A percentile compares a stretch with the other conserved stretches of the same genome.
phyloP scores from a whole-genome alignment of 2,329 filamentous ascomycete genomes.

The Verticillium longisporum region DNA sequence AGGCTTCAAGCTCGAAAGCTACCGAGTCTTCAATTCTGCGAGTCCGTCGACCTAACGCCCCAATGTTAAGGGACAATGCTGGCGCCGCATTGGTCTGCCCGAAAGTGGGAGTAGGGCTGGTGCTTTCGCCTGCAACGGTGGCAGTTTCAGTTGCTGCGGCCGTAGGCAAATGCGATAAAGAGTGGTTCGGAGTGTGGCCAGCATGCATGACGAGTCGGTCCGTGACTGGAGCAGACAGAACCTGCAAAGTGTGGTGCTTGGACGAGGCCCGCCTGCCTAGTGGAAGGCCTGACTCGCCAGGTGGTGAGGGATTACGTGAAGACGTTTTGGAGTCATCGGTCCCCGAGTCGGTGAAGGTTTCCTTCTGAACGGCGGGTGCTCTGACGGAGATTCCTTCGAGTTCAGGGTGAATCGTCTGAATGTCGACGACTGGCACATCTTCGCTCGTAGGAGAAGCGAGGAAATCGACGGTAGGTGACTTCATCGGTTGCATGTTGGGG shows the following conservation, averaged over 20 bases:
- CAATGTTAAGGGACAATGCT: constrained; percentile 2
- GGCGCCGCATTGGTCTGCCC: constrained; percentile 18
- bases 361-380: constrained; percentile 42
- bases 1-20: background rate
- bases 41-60: background rate
- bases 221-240: constrained; percentile 39
- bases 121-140: constrained; percentile 32
- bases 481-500: constrained; percentile 34
- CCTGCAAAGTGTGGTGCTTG: constrained; percentile 36
- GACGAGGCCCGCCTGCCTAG: constrained; percentile 19
- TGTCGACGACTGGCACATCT: constrained; percentile 44
- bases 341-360: constrained; percentile 40
- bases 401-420: constrained; percentile 49
- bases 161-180: constrained; percentile 43
- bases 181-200: constrained; percentile 57
- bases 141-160: constrained; percentile 31
- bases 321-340: constrained; percentile 16
- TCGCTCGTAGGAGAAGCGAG: constrained; percentile 23
- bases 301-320: constrained; percentile 18
- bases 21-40: constrained; percentile 2
- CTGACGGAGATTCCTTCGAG: constrained; percentile 55
- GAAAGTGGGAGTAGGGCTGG: constrained; percentile 24
- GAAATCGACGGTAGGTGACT: constrained; percentile 27
- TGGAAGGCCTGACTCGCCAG: background rate
- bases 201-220: constrained; percentile 54